Conservation (phyloP, 2,329 filamentous ascomycete species). For the Thielaviopsis punctulata region DNA sequence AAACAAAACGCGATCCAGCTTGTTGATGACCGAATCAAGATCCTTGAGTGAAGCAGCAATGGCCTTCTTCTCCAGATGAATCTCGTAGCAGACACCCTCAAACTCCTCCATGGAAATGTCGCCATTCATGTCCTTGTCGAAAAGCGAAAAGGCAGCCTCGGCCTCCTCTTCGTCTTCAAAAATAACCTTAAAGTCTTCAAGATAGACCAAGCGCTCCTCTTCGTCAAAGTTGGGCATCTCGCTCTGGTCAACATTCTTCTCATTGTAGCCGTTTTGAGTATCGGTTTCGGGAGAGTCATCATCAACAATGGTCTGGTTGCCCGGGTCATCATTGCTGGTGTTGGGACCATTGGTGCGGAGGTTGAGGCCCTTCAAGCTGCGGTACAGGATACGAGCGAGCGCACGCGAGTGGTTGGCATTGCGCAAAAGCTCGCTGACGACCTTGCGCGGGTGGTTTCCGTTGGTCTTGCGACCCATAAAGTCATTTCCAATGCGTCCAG, state of each 20-base stretch:
- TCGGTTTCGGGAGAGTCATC: not conserved
- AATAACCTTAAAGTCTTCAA: conserved; percentile 61
- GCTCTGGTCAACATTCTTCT: conserved; percentile 1
- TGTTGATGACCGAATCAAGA: conserved; percentile 79
- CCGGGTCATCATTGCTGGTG: not conserved
- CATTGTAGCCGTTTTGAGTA: conserved; percentile 3
- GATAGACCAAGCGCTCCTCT: conserved; percentile 56
- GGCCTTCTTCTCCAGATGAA: conserved; percentile 84
- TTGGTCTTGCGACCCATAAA: conserved; percentile 59
- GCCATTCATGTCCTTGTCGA: conserved; percentile 91
- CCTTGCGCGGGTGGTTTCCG: conserved; percentile 66
- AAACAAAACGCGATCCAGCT: conserved; percentile 76
- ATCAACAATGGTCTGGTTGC: not conserved
- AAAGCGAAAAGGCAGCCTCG: conserved; percentile 75
- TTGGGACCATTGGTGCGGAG: conserved; percentile 1
- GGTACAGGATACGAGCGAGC: conserved; percentile 72
- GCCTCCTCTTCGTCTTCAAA: conserved; percentile 76
- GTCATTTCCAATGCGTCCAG: conserved; percentile 74
- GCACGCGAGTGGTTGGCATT: conserved; percentile 62
- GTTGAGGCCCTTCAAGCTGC: conserved; percentile 41
- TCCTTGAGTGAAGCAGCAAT: conserved; percentile 92
- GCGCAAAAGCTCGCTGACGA: conserved; percentile 60
- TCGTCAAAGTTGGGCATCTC: conserved; percentile 31
- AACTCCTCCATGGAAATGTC: conserved; percentile 93
- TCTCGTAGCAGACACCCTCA: conserved; percentile 83